Evolutionary conservation across 805 yeast genomes (phyloP).

Genomic region (Candida bentonensis): DNA sequence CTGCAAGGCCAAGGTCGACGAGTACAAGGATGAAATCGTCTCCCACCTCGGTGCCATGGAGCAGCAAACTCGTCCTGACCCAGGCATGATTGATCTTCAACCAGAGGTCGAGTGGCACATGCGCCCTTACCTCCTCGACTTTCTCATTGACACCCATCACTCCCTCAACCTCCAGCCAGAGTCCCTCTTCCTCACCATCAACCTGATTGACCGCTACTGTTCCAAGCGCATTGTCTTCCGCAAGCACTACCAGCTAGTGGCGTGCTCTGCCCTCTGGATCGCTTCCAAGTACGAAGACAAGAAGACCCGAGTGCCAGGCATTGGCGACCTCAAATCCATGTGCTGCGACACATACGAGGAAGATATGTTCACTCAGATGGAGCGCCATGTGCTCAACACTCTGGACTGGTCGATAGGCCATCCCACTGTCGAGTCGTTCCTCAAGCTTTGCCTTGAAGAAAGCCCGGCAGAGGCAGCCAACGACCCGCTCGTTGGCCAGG

Average conservation of each 20-base stretch:
- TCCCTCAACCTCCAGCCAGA: slow-evolving; percentile 51
- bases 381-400: slow-evolving; percentile 52
- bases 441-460: slow-evolving; percentile 14
- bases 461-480: slow-evolving; percentile 8
- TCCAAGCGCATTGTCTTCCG: slow-evolving; percentile 70
- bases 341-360: slow-evolving; percentile 52
- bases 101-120: slow-evolving; percentile 66
- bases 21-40: slow-evolving; percentile 24
- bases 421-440: slow-evolving; percentile 36
- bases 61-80: slow-evolving; percentile 31
- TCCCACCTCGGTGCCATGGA: slow-evolving; percentile 23
- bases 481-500: slow-evolving; percentile 15
- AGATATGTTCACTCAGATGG: slow-evolving; percentile 55
- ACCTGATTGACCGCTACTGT: slow-evolving; percentile 77
- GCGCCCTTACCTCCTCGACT: slow-evolving; percentile 62
- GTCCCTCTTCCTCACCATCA: slow-evolving; percentile 54
- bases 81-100: slow-evolving; percentile 62
- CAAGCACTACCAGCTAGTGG: slow-evolving; percentile 79
- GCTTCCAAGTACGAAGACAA: slow-evolving; percentile 69
- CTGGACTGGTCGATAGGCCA: slow-evolving; percentile 57
- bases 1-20: slow-evolving; percentile 8
- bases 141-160: slow-evolving; percentile 48
- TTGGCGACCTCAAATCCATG: slow-evolving; percentile 51
- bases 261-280: slow-evolving; percentile 82
- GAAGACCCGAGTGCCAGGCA: slow-evolving; percentile 59